A percentile compares a stretch with the other conserved stretches of the same genome.
Evolutionary conservation across 2,329 filamentous ascomycete genomes (phyloP).

Genomic region (Pezicula radicicola): DNA sequence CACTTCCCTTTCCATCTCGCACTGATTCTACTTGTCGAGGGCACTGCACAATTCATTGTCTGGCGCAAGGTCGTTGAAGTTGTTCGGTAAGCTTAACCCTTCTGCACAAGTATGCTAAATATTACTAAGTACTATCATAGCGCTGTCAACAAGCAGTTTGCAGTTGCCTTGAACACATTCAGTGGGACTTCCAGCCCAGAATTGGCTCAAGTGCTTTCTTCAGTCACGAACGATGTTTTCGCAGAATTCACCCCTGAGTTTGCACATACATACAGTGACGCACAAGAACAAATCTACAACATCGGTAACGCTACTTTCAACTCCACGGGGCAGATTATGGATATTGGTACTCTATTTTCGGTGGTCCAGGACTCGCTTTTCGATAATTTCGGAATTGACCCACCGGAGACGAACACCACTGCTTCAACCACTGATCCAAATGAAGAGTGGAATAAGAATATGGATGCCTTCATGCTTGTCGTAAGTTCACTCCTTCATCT

Average conservation of each 20-base stretch:
- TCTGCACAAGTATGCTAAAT: background rate
- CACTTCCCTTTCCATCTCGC: conserved; percentile 54
- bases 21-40: conserved; percentile 52
- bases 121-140: background rate
- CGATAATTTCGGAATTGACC: conserved; percentile 12
- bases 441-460: conserved; percentile 13
- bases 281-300: conserved; percentile 2
- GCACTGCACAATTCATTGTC: conserved; percentile 17
- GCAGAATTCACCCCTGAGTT: conserved; percentile 6
- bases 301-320: conserved; percentile 12
- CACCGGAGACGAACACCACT: background rate
- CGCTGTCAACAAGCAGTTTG: background rate
- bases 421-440: conserved; percentile 5
- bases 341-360: conserved; percentile 8
- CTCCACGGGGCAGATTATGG: conserved; percentile 4
- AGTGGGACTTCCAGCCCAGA: background rate
- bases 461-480: conserved; percentile 12
- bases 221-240: background rate
- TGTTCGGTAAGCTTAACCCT: background rate
- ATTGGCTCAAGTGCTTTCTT: background rate
- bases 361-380: conserved; percentile 17
- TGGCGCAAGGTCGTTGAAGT: conserved; percentile 2
- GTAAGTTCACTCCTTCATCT: conserved; percentile 5
- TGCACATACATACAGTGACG: conserved; percentile 4
- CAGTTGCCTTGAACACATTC: background rate